Percentiles rank a stretch among this genome's conserved stretches.
These are phyloP conservation scores for Ciborinia camelliae DNA, from an alignment of 2,329 filamentous ascomycete species.

Conservation along the genomic window DNA sequence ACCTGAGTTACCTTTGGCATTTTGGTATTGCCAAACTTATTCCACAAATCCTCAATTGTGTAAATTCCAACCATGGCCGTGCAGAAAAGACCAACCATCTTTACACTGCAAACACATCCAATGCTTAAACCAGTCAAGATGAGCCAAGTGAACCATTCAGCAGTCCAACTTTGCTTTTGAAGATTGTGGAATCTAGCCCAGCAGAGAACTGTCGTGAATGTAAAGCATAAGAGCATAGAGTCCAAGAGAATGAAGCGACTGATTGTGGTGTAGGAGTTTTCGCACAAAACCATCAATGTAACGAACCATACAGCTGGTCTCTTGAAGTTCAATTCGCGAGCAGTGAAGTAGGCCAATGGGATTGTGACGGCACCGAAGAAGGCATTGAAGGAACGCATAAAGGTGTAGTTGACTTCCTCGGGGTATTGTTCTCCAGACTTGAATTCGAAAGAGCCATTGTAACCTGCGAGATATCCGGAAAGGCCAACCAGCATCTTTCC, in stretches of 20 bases:
- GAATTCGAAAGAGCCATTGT: constrained; percentile 99
- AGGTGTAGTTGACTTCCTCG: constrained; percentile 90
- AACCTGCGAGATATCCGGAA: constrained; percentile 92
- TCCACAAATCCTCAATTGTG: constrained; percentile 95
- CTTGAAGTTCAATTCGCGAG: constrained; percentile 82
- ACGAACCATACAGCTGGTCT: constrained; percentile 90
- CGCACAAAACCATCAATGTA: constrained; percentile 94
- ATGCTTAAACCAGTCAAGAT: constrained; percentile 92
- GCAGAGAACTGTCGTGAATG: constrained; percentile 95
- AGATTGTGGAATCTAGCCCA: constrained; percentile 96
- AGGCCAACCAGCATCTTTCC: constrained; percentile 98
- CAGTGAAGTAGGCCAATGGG: constrained; percentile 92
- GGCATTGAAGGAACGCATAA: constrained; percentile 97
- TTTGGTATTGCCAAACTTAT: constrained; percentile 91
- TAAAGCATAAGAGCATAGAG: constrained; percentile 98
- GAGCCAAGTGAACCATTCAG: constrained; percentile 93
- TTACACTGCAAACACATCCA: constrained; percentile 96
- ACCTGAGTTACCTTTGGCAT: constrained; percentile 68
- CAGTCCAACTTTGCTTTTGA: constrained; percentile 79
- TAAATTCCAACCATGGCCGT: constrained; percentile 94
- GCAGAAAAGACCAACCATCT: constrained; percentile 95
- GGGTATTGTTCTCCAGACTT: constrained; percentile 97
- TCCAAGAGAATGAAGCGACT: constrained; percentile 97
- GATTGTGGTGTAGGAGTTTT: constrained; percentile 99
- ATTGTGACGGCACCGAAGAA: constrained; percentile 91